Conservation (phyloP, 306 rosid genomes). For the Leucaena leucocephala region DNA sequence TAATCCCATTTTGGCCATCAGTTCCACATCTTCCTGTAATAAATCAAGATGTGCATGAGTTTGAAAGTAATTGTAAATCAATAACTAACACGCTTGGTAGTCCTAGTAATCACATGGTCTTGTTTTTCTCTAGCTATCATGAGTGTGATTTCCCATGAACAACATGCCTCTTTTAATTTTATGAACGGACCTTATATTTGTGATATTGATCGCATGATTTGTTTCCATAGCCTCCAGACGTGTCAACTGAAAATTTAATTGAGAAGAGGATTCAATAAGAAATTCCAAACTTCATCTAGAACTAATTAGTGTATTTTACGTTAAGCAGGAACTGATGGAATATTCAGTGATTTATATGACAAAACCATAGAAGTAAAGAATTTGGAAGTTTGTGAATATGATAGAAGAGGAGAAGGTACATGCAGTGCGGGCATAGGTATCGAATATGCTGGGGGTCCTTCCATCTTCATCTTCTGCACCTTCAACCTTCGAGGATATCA, state of each 20-base stretch:
- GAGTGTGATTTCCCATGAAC: background rate
- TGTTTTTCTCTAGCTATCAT: background rate
- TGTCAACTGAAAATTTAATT: constrained; percentile 4
- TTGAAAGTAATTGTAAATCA: background rate
- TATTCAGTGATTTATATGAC: background rate
- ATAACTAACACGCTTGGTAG: background rate
- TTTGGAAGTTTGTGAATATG: background rate
- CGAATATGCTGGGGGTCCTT: constrained; percentile 43
- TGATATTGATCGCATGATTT: constrained; percentile 31
- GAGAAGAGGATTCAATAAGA: background rate
- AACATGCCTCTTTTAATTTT: background rate
- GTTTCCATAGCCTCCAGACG: background rate
- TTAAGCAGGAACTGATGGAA: background rate
- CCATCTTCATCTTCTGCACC: constrained; percentile 20
- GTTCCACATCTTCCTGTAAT: constrained; percentile 32
- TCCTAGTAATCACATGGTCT: background rate
- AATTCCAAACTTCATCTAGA: background rate
- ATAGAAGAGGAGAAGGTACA: background rate
- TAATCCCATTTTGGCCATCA: constrained; percentile 31
- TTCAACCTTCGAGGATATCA: constrained; percentile 22
- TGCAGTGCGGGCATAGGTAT: constrained; percentile 35
- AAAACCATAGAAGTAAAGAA: background rate
- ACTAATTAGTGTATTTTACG: background rate
- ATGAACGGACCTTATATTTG: constrained; percentile 27
- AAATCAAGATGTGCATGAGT: background rate